phyloP scores from a whole-genome alignment of 208 protist genomes.

The Leishmania tropica region DNA sequence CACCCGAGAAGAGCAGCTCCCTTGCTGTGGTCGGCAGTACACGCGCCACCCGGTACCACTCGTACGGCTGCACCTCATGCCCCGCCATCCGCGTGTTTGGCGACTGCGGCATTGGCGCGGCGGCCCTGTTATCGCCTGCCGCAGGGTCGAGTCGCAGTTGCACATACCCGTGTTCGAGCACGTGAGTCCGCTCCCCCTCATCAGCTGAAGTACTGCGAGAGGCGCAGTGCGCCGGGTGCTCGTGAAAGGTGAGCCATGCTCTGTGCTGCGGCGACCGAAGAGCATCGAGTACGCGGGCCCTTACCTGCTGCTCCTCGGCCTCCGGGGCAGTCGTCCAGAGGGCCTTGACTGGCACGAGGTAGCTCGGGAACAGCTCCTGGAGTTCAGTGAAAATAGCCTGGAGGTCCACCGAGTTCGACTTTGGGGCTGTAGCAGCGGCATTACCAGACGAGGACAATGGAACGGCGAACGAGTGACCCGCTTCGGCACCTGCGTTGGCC shows the following conservation, averaged over 20 bases:
- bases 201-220: neutral
- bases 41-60: slow-evolving; percentile 81
- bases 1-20: slow-evolving; percentile 40
- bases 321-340: slow-evolving; percentile 35
- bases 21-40: slow-evolving; percentile 47
- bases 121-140: neutral
- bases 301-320: slow-evolving; percentile 6
- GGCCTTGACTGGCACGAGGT: slow-evolving; percentile 57
- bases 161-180: slow-evolving; percentile 32
- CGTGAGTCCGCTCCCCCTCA: neutral
- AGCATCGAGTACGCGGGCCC: slow-evolving; percentile 10
- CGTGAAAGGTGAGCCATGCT: slow-evolving; percentile 7
- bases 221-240: slow-evolving; percentile 17
- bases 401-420: neutral
- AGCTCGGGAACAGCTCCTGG: slow-evolving; percentile 49
- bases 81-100: slow-evolving; percentile 24
- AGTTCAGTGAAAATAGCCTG: slow-evolving; percentile 17
- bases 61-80: slow-evolving; percentile 66
- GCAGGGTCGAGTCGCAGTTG: neutral
- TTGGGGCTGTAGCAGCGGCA: neutral
- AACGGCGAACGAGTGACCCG: neutral
- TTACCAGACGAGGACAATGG: neutral
- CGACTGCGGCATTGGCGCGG: neutral
- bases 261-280: slow-evolving; percentile 6
- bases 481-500: neutral